A percentile compares a stretch with the other conserved stretches of the same genome.
phyloP scores from a whole-genome alignment of 345 rosid species.

The Dipteronia dyeriana region DNA sequence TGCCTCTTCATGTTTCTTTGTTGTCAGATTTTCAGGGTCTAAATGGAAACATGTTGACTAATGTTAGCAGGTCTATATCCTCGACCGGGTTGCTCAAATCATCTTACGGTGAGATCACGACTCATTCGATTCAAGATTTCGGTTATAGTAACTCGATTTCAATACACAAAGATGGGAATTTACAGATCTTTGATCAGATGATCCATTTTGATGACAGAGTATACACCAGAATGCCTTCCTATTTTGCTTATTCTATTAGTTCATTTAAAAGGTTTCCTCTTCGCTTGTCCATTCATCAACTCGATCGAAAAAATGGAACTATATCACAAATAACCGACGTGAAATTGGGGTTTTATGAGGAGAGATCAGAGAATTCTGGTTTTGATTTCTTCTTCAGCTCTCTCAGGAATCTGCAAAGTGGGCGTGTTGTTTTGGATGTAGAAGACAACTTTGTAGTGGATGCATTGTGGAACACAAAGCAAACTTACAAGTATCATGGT shows the following conservation, averaged over 20 bases:
- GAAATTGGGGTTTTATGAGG: conserved; percentile 59
- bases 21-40: conserved; percentile 46
- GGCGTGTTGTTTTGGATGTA: conserved; percentile 48
- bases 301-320: conserved; percentile 44
- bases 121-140: conserved; percentile 49
- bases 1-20: conserved; percentile 40
- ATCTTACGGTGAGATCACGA: conserved; percentile 60
- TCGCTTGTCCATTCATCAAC: conserved; percentile 32
- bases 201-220: conserved; percentile 55
- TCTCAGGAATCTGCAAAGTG: conserved; percentile 59
- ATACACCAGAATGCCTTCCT: conserved; percentile 31
- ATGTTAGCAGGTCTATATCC: conserved; percentile 51
- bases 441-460: conserved; percentile 47
- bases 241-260: conserved; percentile 21
- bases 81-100: conserved; percentile 67
- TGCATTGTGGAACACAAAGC: conserved; percentile 54
- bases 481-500: conserved; percentile 55
- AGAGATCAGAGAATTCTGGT: conserved; percentile 34
- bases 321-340: conserved; percentile 37
- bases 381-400: conserved; percentile 24
- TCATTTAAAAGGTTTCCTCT: conserved; percentile 57
- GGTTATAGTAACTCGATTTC: conserved; percentile 59
- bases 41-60: conserved; percentile 58
- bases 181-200: conserved; percentile 63
- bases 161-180: conserved; percentile 45